These are phyloP conservation scores for Zoysia pacifica DNA, from an alignment of 176 grass and related monocot species.

Conservation along the genomic window DNA sequence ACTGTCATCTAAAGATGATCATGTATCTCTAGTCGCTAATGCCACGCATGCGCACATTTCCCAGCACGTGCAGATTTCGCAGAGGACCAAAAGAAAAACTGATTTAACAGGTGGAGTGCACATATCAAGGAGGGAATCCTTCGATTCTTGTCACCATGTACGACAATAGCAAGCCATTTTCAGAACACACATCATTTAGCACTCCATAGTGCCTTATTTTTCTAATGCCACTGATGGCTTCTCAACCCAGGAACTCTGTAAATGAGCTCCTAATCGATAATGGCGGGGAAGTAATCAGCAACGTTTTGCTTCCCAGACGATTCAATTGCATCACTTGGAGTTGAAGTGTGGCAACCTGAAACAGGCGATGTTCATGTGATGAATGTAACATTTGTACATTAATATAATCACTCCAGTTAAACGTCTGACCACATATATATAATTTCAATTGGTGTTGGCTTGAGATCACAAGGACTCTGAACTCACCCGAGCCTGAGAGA, in stretches of 20 bases:
- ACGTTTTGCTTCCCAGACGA: neutral
- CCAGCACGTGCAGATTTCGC: conserved; percentile 3
- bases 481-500: conserved; percentile 72
- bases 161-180: conserved; percentile 29
- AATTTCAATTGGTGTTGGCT: neutral
- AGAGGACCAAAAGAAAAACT: neutral
- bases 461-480: conserved; percentile 13
- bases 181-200: conserved; percentile 41
- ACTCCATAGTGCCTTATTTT: conserved; percentile 35
- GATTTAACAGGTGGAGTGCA: conserved; percentile 8
- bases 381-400: neutral
- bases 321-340: conserved; percentile 41
- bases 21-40: neutral
- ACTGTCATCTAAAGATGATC: conserved; percentile 3
- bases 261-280: neutral
- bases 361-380: conserved; percentile 1
- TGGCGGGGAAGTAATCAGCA: neutral
- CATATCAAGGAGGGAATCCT: neutral
- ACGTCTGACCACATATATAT: neutral
- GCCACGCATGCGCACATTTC: conserved; percentile 3
- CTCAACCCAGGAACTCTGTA: neutral
- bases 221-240: conserved; percentile 6
- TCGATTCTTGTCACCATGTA: conserved; percentile 14
- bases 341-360: conserved; percentile 47
- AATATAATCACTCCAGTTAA: neutral